Conservation (phyloP, 768 basidiomycete species). For the Royoungia palumana region DNA sequence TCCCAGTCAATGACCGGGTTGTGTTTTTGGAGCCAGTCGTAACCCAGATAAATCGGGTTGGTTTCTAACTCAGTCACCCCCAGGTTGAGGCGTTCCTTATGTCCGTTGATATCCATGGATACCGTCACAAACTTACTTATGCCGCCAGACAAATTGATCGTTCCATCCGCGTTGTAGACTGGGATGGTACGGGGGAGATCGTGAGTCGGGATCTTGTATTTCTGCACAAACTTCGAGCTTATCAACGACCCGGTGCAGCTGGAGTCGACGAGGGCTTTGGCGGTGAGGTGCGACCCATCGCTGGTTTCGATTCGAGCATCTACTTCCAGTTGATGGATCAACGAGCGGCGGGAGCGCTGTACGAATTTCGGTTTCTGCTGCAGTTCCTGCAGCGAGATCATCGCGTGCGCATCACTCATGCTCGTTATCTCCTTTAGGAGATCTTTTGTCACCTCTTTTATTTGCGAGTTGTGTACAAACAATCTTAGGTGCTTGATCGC, state of each 20-base stretch:
- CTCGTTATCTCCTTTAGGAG: neutral
- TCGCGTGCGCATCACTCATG: neutral
- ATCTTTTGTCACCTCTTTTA: neutral
- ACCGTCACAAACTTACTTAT: too few relatives aligned
- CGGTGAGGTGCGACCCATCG: too few relatives aligned
- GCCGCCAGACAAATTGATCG: too few relatives aligned
- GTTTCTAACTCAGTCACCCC: too few relatives aligned
- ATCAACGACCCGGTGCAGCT: neutral
- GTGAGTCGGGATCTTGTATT: neutral
- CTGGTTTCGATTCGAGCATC: too few relatives aligned
- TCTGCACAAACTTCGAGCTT: neutral
- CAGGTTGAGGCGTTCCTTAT: too few relatives aligned
- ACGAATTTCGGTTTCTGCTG: neutral
- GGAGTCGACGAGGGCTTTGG: neutral
- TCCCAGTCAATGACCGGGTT: neutral
- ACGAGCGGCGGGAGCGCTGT: too few relatives aligned
- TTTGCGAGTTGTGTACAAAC: neutral
- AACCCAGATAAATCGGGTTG: too few relatives aligned
- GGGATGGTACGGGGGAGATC: constrained; percentile 2
- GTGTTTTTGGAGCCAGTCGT: too few relatives aligned
- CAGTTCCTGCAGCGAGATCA: neutral
- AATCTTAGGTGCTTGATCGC: neutral
- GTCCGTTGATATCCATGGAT: too few relatives aligned
- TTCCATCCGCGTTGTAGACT: constrained; percentile 15
- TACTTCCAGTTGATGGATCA: too few relatives aligned